Evolutionary conservation across 2,329 filamentous ascomycete genomes (phyloP).

Genomic region (Chaetomiaceae sp.): DNA sequence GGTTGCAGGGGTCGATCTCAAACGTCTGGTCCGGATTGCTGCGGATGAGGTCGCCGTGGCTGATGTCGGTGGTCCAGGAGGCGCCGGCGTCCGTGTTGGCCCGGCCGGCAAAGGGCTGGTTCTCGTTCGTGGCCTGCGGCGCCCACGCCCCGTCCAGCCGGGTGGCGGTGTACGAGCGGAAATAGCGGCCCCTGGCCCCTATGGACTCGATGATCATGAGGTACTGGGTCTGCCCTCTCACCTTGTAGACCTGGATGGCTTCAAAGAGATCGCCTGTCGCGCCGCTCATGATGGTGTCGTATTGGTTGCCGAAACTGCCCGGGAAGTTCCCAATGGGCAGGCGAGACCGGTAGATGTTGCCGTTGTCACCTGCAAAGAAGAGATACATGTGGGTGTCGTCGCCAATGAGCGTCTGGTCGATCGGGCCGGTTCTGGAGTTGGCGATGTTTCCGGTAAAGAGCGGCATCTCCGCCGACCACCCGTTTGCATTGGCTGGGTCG

Average conservation of each 20-base stretch:
- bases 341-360: conserved; percentile 56
- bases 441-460: conserved; percentile 52
- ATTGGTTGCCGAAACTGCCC: conserved; percentile 48
- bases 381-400: conserved; percentile 58
- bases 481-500: conserved; percentile 50
- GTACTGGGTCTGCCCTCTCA: conserved; percentile 49
- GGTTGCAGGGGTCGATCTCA: conserved; percentile 56
- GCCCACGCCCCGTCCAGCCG: conserved; percentile 54
- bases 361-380: conserved; percentile 63
- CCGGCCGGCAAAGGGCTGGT: conserved; percentile 59
- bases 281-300: conserved; percentile 47
- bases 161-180: conserved; percentile 59
- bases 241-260: conserved; percentile 59
- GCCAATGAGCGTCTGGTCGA: conserved; percentile 60
- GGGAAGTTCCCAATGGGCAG: conserved; percentile 61
- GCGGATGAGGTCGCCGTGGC: conserved; percentile 57
- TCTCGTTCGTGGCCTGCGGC: conserved; percentile 48
- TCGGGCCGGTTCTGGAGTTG: conserved; percentile 45
- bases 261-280: conserved; percentile 55
- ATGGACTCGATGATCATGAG: conserved; percentile 63
- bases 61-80: conserved; percentile 61
- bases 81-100: conserved; percentile 59
- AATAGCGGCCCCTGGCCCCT: conserved; percentile 53
- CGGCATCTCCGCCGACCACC: conserved; percentile 48
- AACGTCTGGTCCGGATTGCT: conserved; percentile 54